These are phyloP conservation scores for Rosa rugosa DNA, from an alignment of 306 rosid species.

Conservation along the genomic window DNA sequence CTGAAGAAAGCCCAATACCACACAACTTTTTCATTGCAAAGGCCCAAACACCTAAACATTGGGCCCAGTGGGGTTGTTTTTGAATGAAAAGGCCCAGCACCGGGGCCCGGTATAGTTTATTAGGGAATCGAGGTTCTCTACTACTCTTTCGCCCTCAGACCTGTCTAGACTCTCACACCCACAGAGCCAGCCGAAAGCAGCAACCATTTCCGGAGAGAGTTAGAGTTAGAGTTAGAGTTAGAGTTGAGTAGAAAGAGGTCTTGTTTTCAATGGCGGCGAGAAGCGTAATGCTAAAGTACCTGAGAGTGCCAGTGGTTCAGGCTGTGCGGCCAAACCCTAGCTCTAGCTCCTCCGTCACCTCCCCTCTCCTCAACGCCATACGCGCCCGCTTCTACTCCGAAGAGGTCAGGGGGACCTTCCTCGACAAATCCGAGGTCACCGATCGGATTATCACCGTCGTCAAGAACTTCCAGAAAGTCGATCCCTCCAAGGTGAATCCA, in stretches of 20 bases:
- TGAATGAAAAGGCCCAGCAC: too few species aligned
- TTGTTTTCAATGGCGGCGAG: slow-evolving; percentile 68
- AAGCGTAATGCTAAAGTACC: slow-evolving; percentile 50
- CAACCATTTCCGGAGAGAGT: neutral
- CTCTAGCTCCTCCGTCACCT: slow-evolving; percentile 22
- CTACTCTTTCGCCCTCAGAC: neutral
- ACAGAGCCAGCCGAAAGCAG: neutral
- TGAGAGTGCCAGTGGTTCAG: slow-evolving; percentile 72
- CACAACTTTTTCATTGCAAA: neutral
- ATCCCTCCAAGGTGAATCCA: slow-evolving; percentile 65
- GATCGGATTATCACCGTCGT: slow-evolving; percentile 89
- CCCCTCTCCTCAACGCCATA: slow-evolving; percentile 29
- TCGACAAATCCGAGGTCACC: slow-evolving; percentile 90
- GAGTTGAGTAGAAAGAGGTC: neutral
- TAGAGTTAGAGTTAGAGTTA: too few species aligned
- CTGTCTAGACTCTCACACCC: neutral
- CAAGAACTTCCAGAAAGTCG: slow-evolving; percentile 92
- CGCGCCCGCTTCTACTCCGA: slow-evolving; percentile 65
- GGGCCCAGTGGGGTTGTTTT: too few species aligned
- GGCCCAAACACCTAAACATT: neutral
- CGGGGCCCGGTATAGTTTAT: too few species aligned
- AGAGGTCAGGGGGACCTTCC: slow-evolving; percentile 75
- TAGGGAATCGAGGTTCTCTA: too few species aligned
- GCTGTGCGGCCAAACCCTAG: slow-evolving; percentile 28
- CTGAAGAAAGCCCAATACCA: neutral